phyloP scores from a whole-genome alignment of 1,284 basidiomycete genomes.

The Inonotus hispidus region DNA sequence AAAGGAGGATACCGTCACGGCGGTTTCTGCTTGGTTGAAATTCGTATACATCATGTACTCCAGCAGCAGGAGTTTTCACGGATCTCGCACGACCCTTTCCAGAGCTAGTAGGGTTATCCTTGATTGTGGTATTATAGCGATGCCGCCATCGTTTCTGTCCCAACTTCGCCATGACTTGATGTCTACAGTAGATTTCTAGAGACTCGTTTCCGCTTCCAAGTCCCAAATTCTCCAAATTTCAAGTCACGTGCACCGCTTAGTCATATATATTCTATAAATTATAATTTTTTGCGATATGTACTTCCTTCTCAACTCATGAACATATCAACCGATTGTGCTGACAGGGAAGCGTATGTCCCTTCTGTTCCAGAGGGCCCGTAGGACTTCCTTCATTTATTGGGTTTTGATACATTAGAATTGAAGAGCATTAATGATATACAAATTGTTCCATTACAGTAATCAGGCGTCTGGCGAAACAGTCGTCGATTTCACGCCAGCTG shows the following conservation, averaged over 20 bases:
- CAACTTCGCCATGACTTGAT: background rate
- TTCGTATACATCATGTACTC: slow-evolving; percentile 22
- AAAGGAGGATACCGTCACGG: slow-evolving; percentile 41
- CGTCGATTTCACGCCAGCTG: no score
- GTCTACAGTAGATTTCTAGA: background rate
- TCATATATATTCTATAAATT: background rate
- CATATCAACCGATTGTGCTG: no score
- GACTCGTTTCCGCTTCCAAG: no score
- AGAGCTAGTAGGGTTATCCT: background rate
- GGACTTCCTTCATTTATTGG: no score
- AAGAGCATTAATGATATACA: no score
- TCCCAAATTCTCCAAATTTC: slow-evolving; percentile 7
- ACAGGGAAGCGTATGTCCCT: no score
- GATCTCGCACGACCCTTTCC: slow-evolving; percentile 12
- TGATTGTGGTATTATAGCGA: background rate
- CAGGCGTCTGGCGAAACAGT: no score
- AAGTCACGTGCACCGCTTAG: background rate
- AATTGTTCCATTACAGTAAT: no score
- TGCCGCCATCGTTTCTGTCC: background rate
- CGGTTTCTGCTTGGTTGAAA: slow-evolving; percentile 20
- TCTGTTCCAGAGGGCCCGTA: no score
- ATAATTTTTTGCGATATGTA: no score
- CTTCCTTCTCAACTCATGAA: no score
- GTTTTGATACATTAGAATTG: no score
- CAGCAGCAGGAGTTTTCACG: background rate